Base-by-base conservation (phyloP, 2,329 filamentous ascomycete species). In the Curvularia sp. region DNA sequence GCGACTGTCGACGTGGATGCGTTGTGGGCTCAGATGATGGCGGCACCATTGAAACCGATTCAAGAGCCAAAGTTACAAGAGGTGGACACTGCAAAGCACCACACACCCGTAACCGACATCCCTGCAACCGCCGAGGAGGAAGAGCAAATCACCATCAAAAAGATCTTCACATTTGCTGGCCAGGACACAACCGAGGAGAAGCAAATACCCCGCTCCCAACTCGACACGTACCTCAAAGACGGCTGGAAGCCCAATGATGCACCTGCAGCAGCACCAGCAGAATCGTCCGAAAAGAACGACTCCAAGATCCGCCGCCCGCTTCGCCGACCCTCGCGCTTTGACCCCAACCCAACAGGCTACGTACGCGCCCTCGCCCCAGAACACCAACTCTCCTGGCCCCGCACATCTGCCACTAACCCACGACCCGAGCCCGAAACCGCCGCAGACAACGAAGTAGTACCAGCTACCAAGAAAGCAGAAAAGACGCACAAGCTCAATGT, bases 131-230 rank as follows among this genome's bases (percentile, higher is more conserved):
- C 28, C 6, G 70, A 68, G 20, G 73, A 75, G 10, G 69, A 75
- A 48, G 78, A 81, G 42, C 74, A 68, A 78, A 49, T 92, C 66
- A 84, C 83, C 60, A 89, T 92, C 61, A 89, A 88, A 67, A 86
- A 88, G 30, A 88, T 86, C 13, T 92, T 91, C 77, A 89, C 89
- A 67, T 92, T 92, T 66, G 90, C 89, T 35, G 90, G 89, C 30
- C 86, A 89, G 68, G 82, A 89, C 12, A 87, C 90, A 67, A 89
- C 84, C 0, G 89, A 92, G 69, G 88, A 91, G 71, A 91, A 90
- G 72, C 78, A 88, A 10, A 87, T 92, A 1, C 79, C 86, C 3
- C 69, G 68, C 31, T 72, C 72, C 4, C 62, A 68, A 12, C 66
- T 76, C 33, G 67, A 66, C n/a, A 58, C 65, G 35, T 68, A 75